Percentiles rank a stretch among this genome's conserved stretches.
phyloP scores from a whole-genome alignment of 1,284 basidiomycete genomes.

The Leccinum griseonigrum region DNA sequence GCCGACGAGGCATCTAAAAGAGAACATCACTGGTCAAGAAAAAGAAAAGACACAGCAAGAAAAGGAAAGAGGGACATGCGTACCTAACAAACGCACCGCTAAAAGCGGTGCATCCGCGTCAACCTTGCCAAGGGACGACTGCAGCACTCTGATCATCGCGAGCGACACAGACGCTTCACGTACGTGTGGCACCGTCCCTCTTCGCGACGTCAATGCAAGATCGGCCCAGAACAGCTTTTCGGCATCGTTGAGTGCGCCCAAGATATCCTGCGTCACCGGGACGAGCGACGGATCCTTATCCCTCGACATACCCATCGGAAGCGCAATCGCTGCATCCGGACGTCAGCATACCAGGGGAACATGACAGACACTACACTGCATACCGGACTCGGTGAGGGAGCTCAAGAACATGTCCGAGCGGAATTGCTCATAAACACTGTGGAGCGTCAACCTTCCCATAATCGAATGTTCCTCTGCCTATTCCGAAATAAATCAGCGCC shows the following conservation, averaged over 20 bases:
- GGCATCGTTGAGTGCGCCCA: slow-evolving; percentile 59
- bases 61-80: slow-evolving; percentile 14
- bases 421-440: slow-evolving; percentile 75
- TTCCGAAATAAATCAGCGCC: background rate
- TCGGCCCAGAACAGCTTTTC: slow-evolving; percentile 71
- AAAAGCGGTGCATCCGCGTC: slow-evolving; percentile 48
- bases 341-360: background rate
- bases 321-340: slow-evolving; percentile 62
- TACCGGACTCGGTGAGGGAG: slow-evolving; percentile 84
- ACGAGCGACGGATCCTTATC: slow-evolving; percentile 39
- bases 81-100: slow-evolving; percentile 69
- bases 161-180: slow-evolving; percentile 73
- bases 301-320: slow-evolving; percentile 76
- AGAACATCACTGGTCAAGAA: background rate
- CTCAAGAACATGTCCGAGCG: slow-evolving; percentile 83
- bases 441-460: slow-evolving; percentile 70
- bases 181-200: slow-evolving; percentile 66
- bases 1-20: slow-evolving; percentile 61
- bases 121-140: slow-evolving; percentile 72
- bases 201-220: slow-evolving; percentile 52
- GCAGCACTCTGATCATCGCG: slow-evolving; percentile 70
- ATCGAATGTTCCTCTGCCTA: slow-evolving; percentile 74
- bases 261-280: slow-evolving; percentile 57
- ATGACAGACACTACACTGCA: slow-evolving; percentile 24
- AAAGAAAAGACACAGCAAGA: background rate